Conservation (phyloP, 2,329 filamentous ascomycete genomes). For the Mycosphaerelloides madeirae region DNA sequence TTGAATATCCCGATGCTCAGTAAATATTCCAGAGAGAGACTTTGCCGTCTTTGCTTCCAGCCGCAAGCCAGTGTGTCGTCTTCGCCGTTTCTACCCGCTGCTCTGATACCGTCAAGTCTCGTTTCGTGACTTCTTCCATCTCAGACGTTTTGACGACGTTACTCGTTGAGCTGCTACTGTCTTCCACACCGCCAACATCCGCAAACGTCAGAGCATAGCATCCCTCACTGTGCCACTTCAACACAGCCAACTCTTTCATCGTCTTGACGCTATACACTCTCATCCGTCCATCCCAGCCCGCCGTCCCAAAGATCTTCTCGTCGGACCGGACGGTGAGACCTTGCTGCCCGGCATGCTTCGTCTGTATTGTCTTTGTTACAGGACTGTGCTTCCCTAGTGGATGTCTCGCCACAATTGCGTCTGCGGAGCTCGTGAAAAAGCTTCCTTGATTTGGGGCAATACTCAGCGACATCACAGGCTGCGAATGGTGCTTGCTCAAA, state of each 20-base stretch:
- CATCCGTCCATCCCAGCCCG: constrained; percentile 82
- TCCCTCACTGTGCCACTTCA: constrained; percentile 91
- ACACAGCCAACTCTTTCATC: constrained; percentile 80
- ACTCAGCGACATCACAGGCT: constrained; percentile 69
- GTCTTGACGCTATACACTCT: constrained; percentile 73
- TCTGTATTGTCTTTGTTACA: constrained; percentile 51
- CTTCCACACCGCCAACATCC: constrained; percentile 26
- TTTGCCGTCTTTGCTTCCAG: constrained; percentile 90
- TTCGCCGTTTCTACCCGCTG: constrained; percentile 52
- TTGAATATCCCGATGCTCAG: no score
- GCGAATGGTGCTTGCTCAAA: constrained; percentile 62
- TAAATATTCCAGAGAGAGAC: constrained; percentile 96
- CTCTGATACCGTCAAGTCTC: constrained; percentile 28
- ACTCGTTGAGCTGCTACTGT: background rate
- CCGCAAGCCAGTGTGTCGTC: constrained; percentile 80
- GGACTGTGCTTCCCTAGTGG: constrained; percentile 43
- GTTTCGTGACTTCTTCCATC: constrained; percentile 3
- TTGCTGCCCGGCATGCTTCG: constrained; percentile 88
- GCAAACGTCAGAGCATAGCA: constrained; percentile 78
- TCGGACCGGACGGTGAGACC: constrained; percentile 72
- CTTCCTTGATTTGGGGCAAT: constrained; percentile 41
- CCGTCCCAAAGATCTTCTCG: constrained; percentile 77
- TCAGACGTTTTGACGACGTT: background rate
- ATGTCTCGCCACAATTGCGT: constrained; percentile 73
- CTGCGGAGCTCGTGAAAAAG: constrained; percentile 78